A percentile compares a stretch with the other conserved stretches of the same genome.
Evolutionary conservation across 225 moss, liverwort and hornwort genomes (phyloP).

Genomic region (Bryoerythrophyllum caledonicum): DNA sequence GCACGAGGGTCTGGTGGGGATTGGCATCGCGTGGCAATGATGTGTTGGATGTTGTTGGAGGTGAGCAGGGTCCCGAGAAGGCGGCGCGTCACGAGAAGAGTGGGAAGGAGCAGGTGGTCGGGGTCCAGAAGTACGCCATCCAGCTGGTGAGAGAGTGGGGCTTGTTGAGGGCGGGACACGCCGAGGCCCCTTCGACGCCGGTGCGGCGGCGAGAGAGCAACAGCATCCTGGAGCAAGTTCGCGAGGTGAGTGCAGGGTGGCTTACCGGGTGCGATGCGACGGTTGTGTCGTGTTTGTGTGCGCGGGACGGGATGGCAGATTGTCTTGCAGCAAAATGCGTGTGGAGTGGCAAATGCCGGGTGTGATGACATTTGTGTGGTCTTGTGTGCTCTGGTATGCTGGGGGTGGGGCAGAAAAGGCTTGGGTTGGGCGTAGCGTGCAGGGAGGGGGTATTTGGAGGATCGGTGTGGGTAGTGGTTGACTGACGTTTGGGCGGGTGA

Average conservation of each 20-base stretch:
- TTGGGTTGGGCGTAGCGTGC: neutral
- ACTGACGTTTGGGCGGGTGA: neutral
- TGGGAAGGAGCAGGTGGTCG: conserved; percentile 11
- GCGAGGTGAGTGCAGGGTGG: neutral
- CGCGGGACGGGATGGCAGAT: neutral
- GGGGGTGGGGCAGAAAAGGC: neutral
- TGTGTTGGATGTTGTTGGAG: neutral
- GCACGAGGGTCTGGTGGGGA: neutral
- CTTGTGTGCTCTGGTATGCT: neutral
- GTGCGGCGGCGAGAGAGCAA: conserved; percentile 61
- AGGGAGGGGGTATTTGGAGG: neutral
- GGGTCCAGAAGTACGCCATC: conserved; percentile 50
- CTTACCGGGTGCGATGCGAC: neutral
- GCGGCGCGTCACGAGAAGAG: neutral
- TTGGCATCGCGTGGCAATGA: neutral
- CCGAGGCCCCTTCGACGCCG: conserved; percentile 67
- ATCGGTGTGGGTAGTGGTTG: neutral
- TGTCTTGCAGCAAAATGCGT: neutral
- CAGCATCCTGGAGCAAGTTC: conserved; percentile 30
- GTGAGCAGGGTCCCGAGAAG: conserved; percentile 30
- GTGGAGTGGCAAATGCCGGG: neutral
- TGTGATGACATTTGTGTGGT: neutral
- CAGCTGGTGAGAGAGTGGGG: conserved; percentile 48
- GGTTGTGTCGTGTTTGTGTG: neutral
- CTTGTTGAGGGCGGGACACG: conserved; percentile 38